These are phyloP conservation scores for Euphorbia tirucalli DNA, from an alignment of 345 rosid species.

Conservation along the genomic window DNA sequence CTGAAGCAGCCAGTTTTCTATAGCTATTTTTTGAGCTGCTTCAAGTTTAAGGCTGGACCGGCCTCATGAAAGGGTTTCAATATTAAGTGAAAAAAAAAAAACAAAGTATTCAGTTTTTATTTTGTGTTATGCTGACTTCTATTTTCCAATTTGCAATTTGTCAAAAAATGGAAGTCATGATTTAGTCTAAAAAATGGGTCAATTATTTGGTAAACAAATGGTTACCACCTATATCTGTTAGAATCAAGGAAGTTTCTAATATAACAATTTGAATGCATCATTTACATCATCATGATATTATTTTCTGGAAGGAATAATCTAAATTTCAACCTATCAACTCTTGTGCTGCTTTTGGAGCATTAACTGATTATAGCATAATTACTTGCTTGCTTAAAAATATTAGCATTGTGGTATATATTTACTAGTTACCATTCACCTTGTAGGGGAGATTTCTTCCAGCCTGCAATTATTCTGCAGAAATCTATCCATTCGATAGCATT, in stretches of 20 bases:
- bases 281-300: background rate
- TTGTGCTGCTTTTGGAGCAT: background rate
- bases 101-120: background rate
- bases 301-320: conserved; percentile 4
- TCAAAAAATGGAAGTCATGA: background rate
- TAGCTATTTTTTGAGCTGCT: background rate
- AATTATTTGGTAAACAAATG: background rate
- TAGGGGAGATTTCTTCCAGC: conserved; percentile 38
- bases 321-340: background rate
- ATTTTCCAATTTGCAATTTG: background rate
- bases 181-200: background rate
- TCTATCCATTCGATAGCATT: conserved; percentile 23
- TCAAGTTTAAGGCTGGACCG: background rate
- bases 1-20: background rate
- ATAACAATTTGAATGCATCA: background rate
- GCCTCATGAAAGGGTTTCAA: background rate
- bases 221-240: background rate
- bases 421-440: conserved; percentile 26
- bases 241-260: conserved; percentile 1
- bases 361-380: background rate
- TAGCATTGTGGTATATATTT: conserved; percentile 2
- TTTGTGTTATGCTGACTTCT: background rate
- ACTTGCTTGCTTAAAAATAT: background rate
- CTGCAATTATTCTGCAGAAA: conserved; percentile 26
- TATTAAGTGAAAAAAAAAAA: background rate